phyloP scores from a whole-genome alignment of 108 stramenopile genomes.

The Pseudonitzschia delicatissima region DNA sequence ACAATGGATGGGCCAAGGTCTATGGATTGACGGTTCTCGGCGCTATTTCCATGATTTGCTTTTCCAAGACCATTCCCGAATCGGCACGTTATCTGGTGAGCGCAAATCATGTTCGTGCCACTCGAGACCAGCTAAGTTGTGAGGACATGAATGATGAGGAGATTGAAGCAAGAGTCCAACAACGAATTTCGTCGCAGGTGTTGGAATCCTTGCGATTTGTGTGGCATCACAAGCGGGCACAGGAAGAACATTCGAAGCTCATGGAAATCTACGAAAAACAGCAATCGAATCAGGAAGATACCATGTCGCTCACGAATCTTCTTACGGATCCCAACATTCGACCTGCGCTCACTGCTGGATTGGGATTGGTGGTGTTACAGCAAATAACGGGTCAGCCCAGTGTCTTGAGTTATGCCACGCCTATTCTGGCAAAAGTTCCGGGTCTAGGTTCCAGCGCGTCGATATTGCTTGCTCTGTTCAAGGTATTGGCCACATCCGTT shows the following conservation, averaged over 20 bases:
- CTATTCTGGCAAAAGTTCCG: constrained; percentile 48
- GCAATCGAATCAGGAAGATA: neutral
- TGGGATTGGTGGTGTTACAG: constrained; percentile 62
- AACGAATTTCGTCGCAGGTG: constrained; percentile 16
- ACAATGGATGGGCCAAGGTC: constrained; percentile 9
- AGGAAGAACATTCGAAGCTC: neutral
- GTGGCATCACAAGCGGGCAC: constrained; percentile 13
- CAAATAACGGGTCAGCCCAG: constrained; percentile 73
- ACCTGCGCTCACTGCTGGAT: constrained; percentile 39
- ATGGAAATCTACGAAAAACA: neutral
- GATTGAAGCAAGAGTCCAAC: neutral
- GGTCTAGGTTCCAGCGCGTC: constrained; percentile 35
- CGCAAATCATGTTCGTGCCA: too few species aligned
- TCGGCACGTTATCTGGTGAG: constrained; percentile 24
- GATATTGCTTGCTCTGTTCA: constrained; percentile 51
- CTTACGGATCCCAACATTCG: constrained; percentile 26
- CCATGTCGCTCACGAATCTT: neutral
- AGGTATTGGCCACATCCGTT: constrained; percentile 52
- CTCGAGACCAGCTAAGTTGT: too few species aligned
- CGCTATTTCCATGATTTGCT: constrained; percentile 3
- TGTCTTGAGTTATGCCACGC: constrained; percentile 61
- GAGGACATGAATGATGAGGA: too few species aligned
- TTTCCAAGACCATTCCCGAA: constrained; percentile 17
- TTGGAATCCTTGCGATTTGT: constrained; percentile 29
- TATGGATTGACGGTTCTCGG: constrained; percentile 19